Evolutionary conservation across 1,139 yeast genomes (phyloP).

Genomic region (Candida sp.): DNA sequence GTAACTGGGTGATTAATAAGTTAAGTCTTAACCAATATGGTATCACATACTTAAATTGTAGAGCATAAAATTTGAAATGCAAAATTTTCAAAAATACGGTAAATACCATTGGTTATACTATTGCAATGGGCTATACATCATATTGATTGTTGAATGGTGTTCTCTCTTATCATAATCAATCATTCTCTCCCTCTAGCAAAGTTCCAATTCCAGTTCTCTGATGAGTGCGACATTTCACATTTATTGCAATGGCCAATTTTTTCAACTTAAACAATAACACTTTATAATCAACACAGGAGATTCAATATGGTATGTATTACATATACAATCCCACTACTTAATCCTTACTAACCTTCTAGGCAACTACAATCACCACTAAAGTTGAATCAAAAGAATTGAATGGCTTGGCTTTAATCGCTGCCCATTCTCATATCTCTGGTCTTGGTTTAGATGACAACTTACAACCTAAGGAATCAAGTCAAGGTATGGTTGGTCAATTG

Average conservation of each 20-base stretch:
- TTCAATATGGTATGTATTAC: neutral
- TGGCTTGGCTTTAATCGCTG: constrained; percentile 78
- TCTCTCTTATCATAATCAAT: no score
- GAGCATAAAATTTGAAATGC: no score
- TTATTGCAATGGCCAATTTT: neutral
- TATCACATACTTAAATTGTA: no score
- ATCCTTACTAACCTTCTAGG: constrained; percentile 12
- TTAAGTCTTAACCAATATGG: no score
- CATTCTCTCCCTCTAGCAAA: no score
- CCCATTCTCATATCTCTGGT: constrained; percentile 96
- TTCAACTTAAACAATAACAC: neutral
- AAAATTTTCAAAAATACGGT: no score
- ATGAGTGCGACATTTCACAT: neutral
- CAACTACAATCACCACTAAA: constrained; percentile 30
- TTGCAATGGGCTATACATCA: no score
- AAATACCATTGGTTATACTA: no score
- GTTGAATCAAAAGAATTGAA: constrained; percentile 42
- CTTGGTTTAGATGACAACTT: constrained; percentile 92
- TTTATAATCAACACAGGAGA: neutral
- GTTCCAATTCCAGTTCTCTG: neutral
- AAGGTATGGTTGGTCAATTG: constrained; percentile 98
- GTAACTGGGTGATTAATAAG: no score
- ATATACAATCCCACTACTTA: no score
- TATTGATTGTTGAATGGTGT: no score
- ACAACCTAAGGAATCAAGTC: constrained; percentile 73